A percentile compares a stretch with the other conserved stretches of the same genome.
These are phyloP conservation scores for Botrytis elliptica DNA, from an alignment of 2,329 filamentous ascomycete species.

Conservation along the genomic window DNA sequence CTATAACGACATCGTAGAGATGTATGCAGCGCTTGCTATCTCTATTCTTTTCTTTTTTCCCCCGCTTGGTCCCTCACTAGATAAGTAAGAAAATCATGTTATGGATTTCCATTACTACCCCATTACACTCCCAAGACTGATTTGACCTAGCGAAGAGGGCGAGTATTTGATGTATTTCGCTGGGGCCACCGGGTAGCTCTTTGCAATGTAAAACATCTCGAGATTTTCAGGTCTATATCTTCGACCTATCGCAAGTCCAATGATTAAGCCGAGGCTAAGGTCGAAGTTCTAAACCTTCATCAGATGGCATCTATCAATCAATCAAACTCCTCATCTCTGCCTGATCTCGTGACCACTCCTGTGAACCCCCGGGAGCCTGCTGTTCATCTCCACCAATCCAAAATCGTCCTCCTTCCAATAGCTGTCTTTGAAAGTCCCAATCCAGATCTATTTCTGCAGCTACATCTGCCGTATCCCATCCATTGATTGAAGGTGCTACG, in stretches of 20 bases:
- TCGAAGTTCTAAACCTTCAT: background rate
- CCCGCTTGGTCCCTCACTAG: background rate
- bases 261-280: background rate
- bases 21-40: constrained; percentile 17
- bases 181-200: background rate
- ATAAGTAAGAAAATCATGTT: background rate
- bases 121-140: background rate
- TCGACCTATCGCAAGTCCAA: background rate
- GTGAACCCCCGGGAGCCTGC: background rate
- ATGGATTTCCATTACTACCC: background rate
- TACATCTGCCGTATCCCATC: background rate
- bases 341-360: constrained; percentile 23
- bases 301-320: constrained; percentile 17
- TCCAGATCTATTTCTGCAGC: constrained; percentile 27
- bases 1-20: background rate
- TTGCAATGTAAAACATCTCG: background rate
- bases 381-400: constrained; percentile 33
- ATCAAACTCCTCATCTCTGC: constrained; percentile 38
- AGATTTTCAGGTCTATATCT: background rate
- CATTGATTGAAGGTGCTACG: constrained; percentile 9
- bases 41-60: background rate
- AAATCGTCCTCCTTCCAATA: constrained; percentile 30
- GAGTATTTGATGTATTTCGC: background rate
- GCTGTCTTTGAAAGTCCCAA: constrained; percentile 35
- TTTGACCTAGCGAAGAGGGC: background rate